Evolutionary conservation across 2,329 filamentous ascomycete genomes (phyloP).

Genomic region (Pseudocercospora fijiensis): DNA sequence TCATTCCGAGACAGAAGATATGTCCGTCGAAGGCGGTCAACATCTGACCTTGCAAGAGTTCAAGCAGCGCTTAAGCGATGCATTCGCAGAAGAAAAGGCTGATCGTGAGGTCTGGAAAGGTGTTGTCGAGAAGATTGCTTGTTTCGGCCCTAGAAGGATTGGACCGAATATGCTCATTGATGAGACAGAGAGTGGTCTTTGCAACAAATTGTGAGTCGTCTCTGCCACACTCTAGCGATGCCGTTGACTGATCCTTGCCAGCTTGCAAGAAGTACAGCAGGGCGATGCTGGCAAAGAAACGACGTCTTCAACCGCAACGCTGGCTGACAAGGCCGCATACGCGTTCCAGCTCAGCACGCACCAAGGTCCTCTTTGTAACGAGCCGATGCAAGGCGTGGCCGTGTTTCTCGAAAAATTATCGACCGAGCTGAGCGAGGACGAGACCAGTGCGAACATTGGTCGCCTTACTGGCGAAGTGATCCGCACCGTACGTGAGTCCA

Average conservation of each 20-base stretch:
- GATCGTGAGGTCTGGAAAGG: slow-evolving; percentile 75
- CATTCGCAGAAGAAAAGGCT: slow-evolving; percentile 70
- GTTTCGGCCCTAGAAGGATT: slow-evolving; percentile 80
- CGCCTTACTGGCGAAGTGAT: slow-evolving; percentile 91
- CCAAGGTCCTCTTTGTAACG: slow-evolving; percentile 86
- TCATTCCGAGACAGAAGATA: slow-evolving; percentile 50
- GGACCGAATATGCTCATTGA: slow-evolving; percentile 92
- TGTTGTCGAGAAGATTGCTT: slow-evolving; percentile 75
- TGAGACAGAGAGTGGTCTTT: slow-evolving; percentile 68
- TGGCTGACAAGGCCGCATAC: slow-evolving; percentile 87
- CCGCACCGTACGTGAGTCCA: slow-evolving; percentile 79
- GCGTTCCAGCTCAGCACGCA: slow-evolving; percentile 90
- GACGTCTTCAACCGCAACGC: slow-evolving; percentile 38
- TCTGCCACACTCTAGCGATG: slow-evolving; percentile 27
- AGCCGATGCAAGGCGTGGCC: slow-evolving; percentile 89
- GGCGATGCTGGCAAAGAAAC: slow-evolving; percentile 27
- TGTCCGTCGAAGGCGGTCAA: slow-evolving; percentile 55
- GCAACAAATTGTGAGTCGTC: slow-evolving; percentile 65
- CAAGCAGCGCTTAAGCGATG: slow-evolving; percentile 65
- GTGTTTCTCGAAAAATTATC: slow-evolving; percentile 81
- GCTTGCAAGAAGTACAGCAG: slow-evolving; percentile 33
- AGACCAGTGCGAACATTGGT: slow-evolving; percentile 66
- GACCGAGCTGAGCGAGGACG: slow-evolving; percentile 56
- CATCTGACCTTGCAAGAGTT: slow-evolving; percentile 73
- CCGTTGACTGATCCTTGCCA: slow-evolving; percentile 26